Percentiles rank a stretch among this genome's conserved stretches.
Evolutionary conservation across 1,284 basidiomycete species (phyloP).

Genomic region (Leucoagaricus sp.): DNA sequence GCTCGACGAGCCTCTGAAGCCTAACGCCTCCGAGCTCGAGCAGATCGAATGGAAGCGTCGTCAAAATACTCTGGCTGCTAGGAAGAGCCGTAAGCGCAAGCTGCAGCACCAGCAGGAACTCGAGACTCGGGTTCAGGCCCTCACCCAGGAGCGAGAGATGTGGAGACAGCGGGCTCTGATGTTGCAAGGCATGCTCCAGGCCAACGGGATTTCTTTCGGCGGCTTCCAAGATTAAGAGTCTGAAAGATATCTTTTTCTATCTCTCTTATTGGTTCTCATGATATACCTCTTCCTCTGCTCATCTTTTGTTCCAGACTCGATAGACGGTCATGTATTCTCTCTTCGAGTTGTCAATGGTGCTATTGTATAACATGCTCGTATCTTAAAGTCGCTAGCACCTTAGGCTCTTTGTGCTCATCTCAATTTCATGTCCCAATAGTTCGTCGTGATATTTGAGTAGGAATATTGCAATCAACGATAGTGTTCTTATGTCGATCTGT

Average conservation of each 20-base stretch:
- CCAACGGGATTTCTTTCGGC: conserved; percentile 21
- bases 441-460: background rate
- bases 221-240: conserved; percentile 20
- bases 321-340: background rate
- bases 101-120: conserved; percentile 22
- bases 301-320: background rate
- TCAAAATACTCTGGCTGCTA: conserved; percentile 79
- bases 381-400: background rate
- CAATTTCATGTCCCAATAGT: background rate
- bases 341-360: background rate
- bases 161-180: conserved; percentile 25
- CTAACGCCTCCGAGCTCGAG: conserved; percentile 55
- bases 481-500: no score
- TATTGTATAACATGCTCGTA: background rate
- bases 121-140: conserved; percentile 18
- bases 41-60: conserved; percentile 79
- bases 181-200: conserved; percentile 21
- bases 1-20: conserved; percentile 35
- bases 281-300: background rate
- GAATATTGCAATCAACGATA: no score
- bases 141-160: conserved; percentile 21
- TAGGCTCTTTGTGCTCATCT: background rate
- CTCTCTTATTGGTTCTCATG: conserved; percentile 24
- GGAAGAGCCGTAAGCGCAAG: conserved; percentile 55
- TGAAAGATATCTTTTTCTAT: background rate